phyloP scores from a whole-genome alignment of 257 asterid genomes.

The Capsicum rhomboideum region DNA sequence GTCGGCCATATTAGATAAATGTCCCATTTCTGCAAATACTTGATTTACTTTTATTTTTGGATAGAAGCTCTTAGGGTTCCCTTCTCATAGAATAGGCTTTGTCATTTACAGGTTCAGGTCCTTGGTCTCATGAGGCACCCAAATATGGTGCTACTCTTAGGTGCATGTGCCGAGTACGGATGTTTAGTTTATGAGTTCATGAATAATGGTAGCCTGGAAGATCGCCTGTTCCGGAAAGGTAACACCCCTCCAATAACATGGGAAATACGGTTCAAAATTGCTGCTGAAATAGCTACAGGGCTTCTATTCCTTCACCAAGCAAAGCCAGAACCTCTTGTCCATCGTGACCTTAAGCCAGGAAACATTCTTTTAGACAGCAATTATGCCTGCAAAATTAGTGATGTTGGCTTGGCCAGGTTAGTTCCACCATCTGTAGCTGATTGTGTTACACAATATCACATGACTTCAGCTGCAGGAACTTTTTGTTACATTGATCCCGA shows the following conservation, averaged over 20 bases:
- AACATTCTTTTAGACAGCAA: constrained; percentile 16
- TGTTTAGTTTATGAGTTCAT: constrained; percentile 4
- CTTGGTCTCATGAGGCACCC: constrained; percentile 16
- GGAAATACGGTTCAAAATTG: constrained; percentile 10
- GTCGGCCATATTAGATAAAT: neutral
- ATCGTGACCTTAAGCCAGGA: constrained; percentile 13
- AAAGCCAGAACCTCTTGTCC: constrained; percentile 17
- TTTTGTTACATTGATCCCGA: constrained; percentile 16
- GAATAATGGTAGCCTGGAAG: constrained; percentile 7
- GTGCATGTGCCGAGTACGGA: constrained; percentile 8
- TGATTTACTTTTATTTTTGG: neutral
- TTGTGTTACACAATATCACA: constrained; percentile 15
- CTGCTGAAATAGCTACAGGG: constrained; percentile 9
- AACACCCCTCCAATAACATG: constrained; percentile 11
- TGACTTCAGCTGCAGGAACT: constrained; percentile 18
- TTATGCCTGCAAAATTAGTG: constrained; percentile 6
- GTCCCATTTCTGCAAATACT: neutral
- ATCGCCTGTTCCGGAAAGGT: constrained; percentile 5
- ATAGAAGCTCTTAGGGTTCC: neutral
- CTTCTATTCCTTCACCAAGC: constrained; percentile 15
- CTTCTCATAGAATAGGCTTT: neutral
- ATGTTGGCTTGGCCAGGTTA: constrained; percentile 15
- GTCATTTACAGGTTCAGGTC: constrained; percentile 12
- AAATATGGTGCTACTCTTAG: constrained; percentile 15
- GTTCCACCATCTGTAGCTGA: constrained; percentile 17